Percentiles rank a stretch among this genome's conserved stretches.
Evolutionary conservation across 225 moss, liverwort and hornwort species (phyloP).

Genomic region (Physcomitrium patens): DNA sequence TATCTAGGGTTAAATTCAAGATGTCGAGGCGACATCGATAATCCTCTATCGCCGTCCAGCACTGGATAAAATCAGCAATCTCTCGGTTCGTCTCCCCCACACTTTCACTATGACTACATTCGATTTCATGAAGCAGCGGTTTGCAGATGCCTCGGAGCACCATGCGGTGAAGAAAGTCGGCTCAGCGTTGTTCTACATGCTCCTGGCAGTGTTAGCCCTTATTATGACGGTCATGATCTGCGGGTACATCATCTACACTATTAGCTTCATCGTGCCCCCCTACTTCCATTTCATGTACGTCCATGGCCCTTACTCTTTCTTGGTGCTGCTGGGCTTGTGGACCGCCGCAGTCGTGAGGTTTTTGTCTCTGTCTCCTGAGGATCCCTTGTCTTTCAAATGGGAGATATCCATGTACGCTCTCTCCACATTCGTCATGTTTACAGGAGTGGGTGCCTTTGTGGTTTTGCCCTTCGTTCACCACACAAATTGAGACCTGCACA

Average conservation of each 20-base stretch:
- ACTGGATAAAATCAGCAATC: no score
- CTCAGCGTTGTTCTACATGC: constrained; percentile 40
- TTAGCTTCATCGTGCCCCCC: constrained; percentile 65
- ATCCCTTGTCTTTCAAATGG: constrained; percentile 55
- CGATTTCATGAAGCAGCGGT: constrained; percentile 48
- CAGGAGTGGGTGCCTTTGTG: constrained; percentile 61
- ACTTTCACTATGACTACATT: constrained; percentile 34
- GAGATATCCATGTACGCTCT: constrained; percentile 53
- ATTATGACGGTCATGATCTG: constrained; percentile 58
- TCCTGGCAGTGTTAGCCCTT: constrained; percentile 50
- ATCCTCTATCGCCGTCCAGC: no score
- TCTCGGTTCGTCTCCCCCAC: no score
- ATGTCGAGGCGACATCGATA: no score
- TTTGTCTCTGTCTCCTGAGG: constrained; percentile 43
- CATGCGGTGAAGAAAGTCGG: constrained; percentile 43
- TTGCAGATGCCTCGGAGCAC: constrained; percentile 51
- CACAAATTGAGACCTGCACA: constrained; percentile 9
- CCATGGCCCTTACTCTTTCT: constrained; percentile 64
- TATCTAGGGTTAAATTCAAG: no score
- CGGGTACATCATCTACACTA: constrained; percentile 64
- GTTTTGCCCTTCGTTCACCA: constrained; percentile 56
- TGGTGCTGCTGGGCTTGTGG: constrained; percentile 51
- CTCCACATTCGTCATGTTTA: constrained; percentile 63
- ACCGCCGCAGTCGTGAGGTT: constrained; percentile 45
- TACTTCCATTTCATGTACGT: constrained; percentile 66